A percentile compares a stretch with the other conserved stretches of the same genome.
Evolutionary conservation across 192 early-diverging fungal genomes (phyloP).

Genomic region (Dimargaris cristalligena): DNA sequence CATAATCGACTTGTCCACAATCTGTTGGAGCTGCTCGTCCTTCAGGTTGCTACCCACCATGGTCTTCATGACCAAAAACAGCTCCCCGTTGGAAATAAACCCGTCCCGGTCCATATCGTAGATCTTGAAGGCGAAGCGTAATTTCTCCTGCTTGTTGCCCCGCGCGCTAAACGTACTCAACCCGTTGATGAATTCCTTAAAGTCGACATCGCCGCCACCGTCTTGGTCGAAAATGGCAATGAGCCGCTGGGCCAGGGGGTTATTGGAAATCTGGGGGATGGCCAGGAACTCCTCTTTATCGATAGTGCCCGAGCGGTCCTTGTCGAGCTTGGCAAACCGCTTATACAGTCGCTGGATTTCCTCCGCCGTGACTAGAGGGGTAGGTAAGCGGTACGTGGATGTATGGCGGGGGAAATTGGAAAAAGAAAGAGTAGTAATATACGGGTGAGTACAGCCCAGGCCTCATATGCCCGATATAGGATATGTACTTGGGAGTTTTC

Average conservation of each 20-base stretch:
- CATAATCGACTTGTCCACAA: slow-evolving; percentile 99
- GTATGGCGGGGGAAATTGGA: not conserved
- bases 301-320: slow-evolving; percentile 88
- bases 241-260: slow-evolving; percentile 88
- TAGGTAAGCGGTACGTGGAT: not conserved
- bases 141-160: slow-evolving; percentile 88
- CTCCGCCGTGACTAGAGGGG: slow-evolving; percentile 55
- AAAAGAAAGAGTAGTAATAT: not conserved
- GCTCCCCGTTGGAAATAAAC: slow-evolving; percentile 95
- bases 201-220: slow-evolving; percentile 96
- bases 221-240: slow-evolving; percentile 97
- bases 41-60: slow-evolving; percentile 98
- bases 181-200: slow-evolving; percentile 94
- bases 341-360: slow-evolving; percentile 99
- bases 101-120: slow-evolving; percentile 99
- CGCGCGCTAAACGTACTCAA: slow-evolving; percentile 87
- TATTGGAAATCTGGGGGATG: slow-evolving; percentile 92
- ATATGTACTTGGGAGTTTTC: no score
- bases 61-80: slow-evolving; percentile 97
- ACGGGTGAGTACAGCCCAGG: no score
- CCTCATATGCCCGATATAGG: no score
- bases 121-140: slow-evolving; percentile 93
- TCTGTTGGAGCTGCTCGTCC: slow-evolving; percentile 95
- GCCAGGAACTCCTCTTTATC: slow-evolving; percentile 95
- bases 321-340: slow-evolving; percentile 95